Conservation (phyloP, 176 grass and related monocot genomes). For the Calamus simplicifolius region DNA sequence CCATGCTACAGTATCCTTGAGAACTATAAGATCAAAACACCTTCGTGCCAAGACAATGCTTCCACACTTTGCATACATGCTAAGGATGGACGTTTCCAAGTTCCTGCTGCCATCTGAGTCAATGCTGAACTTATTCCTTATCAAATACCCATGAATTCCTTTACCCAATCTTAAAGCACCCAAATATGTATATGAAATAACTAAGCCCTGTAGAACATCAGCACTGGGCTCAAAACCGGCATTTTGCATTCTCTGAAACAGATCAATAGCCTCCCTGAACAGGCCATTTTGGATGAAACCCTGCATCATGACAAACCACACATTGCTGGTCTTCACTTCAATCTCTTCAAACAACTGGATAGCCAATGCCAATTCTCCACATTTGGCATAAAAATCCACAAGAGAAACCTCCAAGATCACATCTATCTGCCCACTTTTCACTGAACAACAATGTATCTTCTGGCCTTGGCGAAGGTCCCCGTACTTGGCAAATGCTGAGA, state of each 20-base stretch:
- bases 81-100: conserved; percentile 34
- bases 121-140: conserved; percentile 19
- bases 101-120: conserved; percentile 11
- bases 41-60: conserved; percentile 22
- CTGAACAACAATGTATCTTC: conserved; percentile 24
- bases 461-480: conserved; percentile 20
- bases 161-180: conserved; percentile 24
- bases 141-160: conserved; percentile 42
- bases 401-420: conserved; percentile 21
- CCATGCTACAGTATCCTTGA: conserved; percentile 42
- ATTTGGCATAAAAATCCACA: conserved; percentile 35
- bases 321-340: background rate
- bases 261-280: conserved; percentile 18
- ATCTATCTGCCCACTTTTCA: conserved; percentile 29
- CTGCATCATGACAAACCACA: conserved; percentile 35
- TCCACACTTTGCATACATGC: conserved; percentile 47
- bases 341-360: conserved; percentile 28
- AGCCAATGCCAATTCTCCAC: conserved; percentile 14
- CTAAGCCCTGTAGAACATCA: conserved; percentile 19
- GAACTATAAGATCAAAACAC: conserved; percentile 32
- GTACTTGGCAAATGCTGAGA: conserved; percentile 26
- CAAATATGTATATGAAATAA: conserved; percentile 25
- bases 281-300: conserved; percentile 22
- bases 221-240: background rate
- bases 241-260: conserved; percentile 12